Evolutionary conservation across 768 basidiomycete species (phyloP).

Genomic region (Dacryopinax primogenitus): DNA sequence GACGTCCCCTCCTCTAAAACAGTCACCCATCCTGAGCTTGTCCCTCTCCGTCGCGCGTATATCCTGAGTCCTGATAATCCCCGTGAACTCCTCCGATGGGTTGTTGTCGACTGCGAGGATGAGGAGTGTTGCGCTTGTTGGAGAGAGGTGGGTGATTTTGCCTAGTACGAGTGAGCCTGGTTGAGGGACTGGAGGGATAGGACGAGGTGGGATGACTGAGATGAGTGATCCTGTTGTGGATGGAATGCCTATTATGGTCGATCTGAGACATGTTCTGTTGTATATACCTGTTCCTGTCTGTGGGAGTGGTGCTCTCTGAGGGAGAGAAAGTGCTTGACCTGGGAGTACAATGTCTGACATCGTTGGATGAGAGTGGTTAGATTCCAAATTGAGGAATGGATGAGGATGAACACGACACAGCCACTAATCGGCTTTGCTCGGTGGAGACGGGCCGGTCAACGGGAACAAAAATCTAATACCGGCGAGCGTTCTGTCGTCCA

Average conservation of each 20-base stretch:
- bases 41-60: conserved; percentile 84
- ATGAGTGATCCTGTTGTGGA: conserved; percentile 13
- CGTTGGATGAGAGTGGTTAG: background rate
- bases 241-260: conserved; percentile 14
- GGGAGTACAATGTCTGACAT: conserved; percentile 44
- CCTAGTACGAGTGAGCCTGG: conserved; percentile 57
- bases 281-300: conserved; percentile 54
- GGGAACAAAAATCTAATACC: too few species aligned
- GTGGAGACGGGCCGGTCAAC: too few species aligned
- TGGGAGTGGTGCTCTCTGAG: conserved; percentile 42
- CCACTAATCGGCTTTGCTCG: background rate
- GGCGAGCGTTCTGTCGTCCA: too few species aligned
- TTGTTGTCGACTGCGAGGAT: conserved; percentile 80
- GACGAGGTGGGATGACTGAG: conserved; percentile 36
- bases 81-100: conserved; percentile 74
- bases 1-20: conserved; percentile 85
- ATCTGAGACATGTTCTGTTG: conserved; percentile 11
- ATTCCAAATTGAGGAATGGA: background rate
- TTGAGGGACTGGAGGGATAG: conserved; percentile 59
- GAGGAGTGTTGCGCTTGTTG: conserved; percentile 66
- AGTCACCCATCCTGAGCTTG: conserved; percentile 76
- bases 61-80: conserved; percentile 79
- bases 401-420: conserved; percentile 18
- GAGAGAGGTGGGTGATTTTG: conserved; percentile 67
- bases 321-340: conserved; percentile 59